phyloP scores from a whole-genome alignment of 169 alveolate genomes.

The Cryptosporidium ryanae region DNA sequence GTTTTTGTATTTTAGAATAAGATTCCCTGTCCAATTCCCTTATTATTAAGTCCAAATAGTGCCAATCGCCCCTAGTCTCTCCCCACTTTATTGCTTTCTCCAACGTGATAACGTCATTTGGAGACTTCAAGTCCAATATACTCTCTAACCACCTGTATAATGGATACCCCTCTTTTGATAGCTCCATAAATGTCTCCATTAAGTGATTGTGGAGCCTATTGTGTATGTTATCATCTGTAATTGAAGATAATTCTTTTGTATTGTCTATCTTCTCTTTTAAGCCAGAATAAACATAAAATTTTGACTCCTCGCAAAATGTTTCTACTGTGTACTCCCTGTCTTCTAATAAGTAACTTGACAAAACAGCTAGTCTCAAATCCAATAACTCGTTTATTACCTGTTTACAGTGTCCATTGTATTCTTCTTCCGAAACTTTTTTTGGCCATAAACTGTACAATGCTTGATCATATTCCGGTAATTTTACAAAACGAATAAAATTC shows the following conservation, averaged over 20 bases:
- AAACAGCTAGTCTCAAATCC: slow-evolving; percentile 24
- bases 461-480: slow-evolving; percentile 54
- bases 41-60: slow-evolving; percentile 15
- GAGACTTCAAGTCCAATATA: not conserved
- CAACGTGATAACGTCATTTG: slow-evolving; percentile 34
- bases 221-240: not conserved
- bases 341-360: slow-evolving; percentile 33
- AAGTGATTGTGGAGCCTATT: slow-evolving; percentile 6
- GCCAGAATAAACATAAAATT: slow-evolving; percentile 48
- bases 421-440: slow-evolving; percentile 12
- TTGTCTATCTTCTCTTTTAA: slow-evolving; percentile 5
- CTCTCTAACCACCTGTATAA: slow-evolving; percentile 59
- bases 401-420: slow-evolving; percentile 22
- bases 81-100: slow-evolving; percentile 64
- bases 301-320: slow-evolving; percentile 49
- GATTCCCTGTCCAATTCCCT: slow-evolving; percentile 31
- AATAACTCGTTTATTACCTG: slow-evolving; percentile 48
- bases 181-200: slow-evolving; percentile 31
- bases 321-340: slow-evolving; percentile 51
- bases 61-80: slow-evolving; percentile 56
- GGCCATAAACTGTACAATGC: slow-evolving; percentile 62
- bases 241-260: not conserved
- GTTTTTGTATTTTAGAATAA: slow-evolving; percentile 50
- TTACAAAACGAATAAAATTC: slow-evolving; percentile 49
- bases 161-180: slow-evolving; percentile 62